Evolutionary conservation across 2,329 filamentous ascomycete genomes (phyloP), one percentile per base, ranked within the genome.

Genomic region (Fusarium devonianum): DNA sequence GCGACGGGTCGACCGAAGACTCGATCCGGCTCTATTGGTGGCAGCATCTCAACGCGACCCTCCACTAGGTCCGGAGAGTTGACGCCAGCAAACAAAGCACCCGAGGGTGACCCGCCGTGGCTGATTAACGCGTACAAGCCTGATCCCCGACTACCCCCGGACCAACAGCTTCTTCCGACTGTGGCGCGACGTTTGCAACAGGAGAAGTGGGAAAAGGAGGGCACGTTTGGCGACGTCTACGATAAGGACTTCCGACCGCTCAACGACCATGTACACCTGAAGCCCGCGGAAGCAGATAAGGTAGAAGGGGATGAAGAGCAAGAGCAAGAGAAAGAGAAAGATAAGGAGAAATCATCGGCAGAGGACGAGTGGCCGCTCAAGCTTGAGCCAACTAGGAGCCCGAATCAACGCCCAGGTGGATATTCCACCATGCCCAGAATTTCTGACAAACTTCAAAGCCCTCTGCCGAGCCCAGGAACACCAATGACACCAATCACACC

Each of bases 21-120:
- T 12, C 81, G 86, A 56, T 82, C 81, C 32, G 83, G 82, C 11
- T 75, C 83, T 17, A 71, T 71, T 53, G 71, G 72, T 42, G 72
- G 68, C 56, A 75, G 64, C 69, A 78, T 72, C 58, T 74, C 64
- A 37, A 85, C 80, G 23, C 79, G 85, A 11, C 86, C 87, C 14
- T 75, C 78, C 3, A 89, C 86, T 1, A 78, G 85, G 51, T 84
- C 83, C 6, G 85, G 85, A 14, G 83, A 83, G 49, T 60, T 80
- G 21, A 71, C 74, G 30, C 65, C 73, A 22, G 69, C 64, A 71
- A 66, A 71, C 79, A 83, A 90, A 67, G 83, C 86, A 30, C 92
- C 92, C 1, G 94, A 97, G 76, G 94, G 94, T 14, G 93, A 97
- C 43, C 92, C 94, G 8, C 94, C 94, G 40, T 99, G 94, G 94